phyloP scores from a whole-genome alignment of 2,329 filamentous ascomycete species.

The Metarhizium anisopliae region DNA sequence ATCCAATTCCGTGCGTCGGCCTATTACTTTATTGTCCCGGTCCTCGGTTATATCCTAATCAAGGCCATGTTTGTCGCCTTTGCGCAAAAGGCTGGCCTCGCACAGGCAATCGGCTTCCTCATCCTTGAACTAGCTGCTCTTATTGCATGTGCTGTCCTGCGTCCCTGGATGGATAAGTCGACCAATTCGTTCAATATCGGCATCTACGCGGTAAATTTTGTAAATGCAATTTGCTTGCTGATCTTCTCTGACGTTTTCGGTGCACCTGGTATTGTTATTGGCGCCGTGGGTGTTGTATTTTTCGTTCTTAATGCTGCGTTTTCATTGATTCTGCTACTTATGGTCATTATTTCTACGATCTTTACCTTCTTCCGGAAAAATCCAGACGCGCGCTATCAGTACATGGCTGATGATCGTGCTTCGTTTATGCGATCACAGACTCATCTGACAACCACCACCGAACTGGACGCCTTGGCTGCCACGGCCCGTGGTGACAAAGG shows the following conservation, averaged over 20 bases:
- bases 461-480: slow-evolving; percentile 82
- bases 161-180: slow-evolving; percentile 99
- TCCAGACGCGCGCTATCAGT: slow-evolving; percentile 86
- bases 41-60: slow-evolving; percentile 67
- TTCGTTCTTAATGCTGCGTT: slow-evolving; percentile 82
- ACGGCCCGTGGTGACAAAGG: slow-evolving; percentile 68
- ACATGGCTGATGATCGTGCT: slow-evolving; percentile 88
- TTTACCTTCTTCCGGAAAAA: slow-evolving; percentile 82
- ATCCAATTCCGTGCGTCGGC: slow-evolving; percentile 91
- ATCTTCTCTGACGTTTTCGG: slow-evolving; percentile 81
- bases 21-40: slow-evolving; percentile 86
- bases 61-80: slow-evolving; percentile 86
- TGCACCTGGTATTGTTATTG: slow-evolving; percentile 71
- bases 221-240: slow-evolving; percentile 80
- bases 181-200: slow-evolving; percentile 93
- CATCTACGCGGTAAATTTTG: slow-evolving; percentile 79
- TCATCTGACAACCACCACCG: slow-evolving; percentile 64
- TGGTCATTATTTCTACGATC: slow-evolving; percentile 52
- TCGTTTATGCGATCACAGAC: slow-evolving; percentile 96
- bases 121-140: slow-evolving; percentile 72
- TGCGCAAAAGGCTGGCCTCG: slow-evolving; percentile 57
- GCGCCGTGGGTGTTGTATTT: slow-evolving; percentile 80
- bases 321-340: slow-evolving; percentile 69
- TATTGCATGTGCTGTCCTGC: slow-evolving; percentile 66
- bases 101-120: slow-evolving; percentile 76